Base-by-base conservation (phyloP, 768 basidiomycete genomes). In the Termitomyces sp. region DNA sequence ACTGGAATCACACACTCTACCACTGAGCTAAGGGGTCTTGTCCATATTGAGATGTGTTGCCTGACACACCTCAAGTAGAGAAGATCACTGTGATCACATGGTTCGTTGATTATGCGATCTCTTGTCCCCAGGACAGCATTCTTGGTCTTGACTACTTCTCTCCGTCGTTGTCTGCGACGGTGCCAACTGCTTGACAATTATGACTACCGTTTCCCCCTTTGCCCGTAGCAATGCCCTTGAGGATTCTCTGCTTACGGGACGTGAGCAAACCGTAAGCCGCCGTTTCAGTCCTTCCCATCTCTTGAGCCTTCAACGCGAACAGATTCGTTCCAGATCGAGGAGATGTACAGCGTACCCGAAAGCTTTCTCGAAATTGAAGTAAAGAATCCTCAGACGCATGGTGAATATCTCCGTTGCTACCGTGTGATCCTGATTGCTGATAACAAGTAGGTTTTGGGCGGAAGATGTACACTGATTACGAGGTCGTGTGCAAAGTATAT, bases 391-490 rank as follows among this genome's bases (percentile, higher is more conserved):
- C 93, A 96, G 74, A 99, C 96, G 0, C 96, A 98, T 66, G 96
- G 95, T 93, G 65, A 61, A 58, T 30, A 33, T 50, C 36, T 8
- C 18, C 47, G 34, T 44, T 36, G 30, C 20, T 7, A 20, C 20
- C 13, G 27, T 9, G 50, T 34, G 8, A 46, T 31, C 30, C 44
- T 46, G 45, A 9, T 45, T n/a, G 27, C 47, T 45, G 45, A 49
- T 58, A 46, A 37, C 20, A 42, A 54, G 33, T 69, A 94, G 95
- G 95, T 33, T 94, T 95, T 67, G 96, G 97, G 31, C 81, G 97
- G 67, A 98, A 98, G 82, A 96, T 96, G 95, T 99, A 92, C 75
- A 99, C 97, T 44, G 96, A 98, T 79, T 98, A 98, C 69, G 97
- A 99, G 76, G 88, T 99, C 58, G 89, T 98, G 47, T 97, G 94